Conservation (phyloP, 345 rosid genomes). For the Arabis hirsuta region DNA sequence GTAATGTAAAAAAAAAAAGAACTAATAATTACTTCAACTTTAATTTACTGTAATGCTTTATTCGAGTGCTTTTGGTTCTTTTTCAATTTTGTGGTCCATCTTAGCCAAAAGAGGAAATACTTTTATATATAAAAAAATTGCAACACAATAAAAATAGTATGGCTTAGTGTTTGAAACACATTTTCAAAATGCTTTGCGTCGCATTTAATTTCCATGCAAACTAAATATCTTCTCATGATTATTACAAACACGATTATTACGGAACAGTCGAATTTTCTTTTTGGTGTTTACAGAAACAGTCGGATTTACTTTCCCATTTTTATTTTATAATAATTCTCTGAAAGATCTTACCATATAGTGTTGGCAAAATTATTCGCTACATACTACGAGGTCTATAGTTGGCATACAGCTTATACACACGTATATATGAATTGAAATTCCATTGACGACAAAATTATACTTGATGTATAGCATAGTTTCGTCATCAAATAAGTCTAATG, state of each 20-base stretch:
- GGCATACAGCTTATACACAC: background rate
- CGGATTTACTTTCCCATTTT: constrained; percentile 28
- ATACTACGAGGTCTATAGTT: constrained; percentile 1
- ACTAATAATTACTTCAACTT: constrained; percentile 39
- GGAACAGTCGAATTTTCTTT: constrained; percentile 21
- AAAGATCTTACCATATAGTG: constrained; percentile 13
- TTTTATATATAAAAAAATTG: constrained; percentile 22
- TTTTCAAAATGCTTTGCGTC: constrained; percentile 39
- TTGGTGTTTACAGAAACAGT: too few relatives aligned
- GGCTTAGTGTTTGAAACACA: constrained; percentile 27
- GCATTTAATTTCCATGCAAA: constrained; percentile 44
- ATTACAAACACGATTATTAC: constrained; percentile 43
- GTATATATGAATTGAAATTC: background rate
- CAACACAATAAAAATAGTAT: background rate
- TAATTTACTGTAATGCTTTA: constrained; percentile 46
- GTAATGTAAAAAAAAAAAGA: constrained; percentile 13
- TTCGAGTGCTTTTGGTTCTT: constrained; percentile 37
- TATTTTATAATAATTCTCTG: background rate
- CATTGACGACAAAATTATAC: background rate
- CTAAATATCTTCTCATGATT: constrained; percentile 33
- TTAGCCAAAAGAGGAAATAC: constrained; percentile 47
- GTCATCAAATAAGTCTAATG: background rate
- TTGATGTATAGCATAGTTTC: background rate
- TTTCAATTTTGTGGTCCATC: constrained; percentile 36
- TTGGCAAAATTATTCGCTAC: constrained; percentile 6